Evolutionary conservation across 2,329 filamentous ascomycete genomes (phyloP).

Genomic region (Reticulascus tulasneorum): DNA sequence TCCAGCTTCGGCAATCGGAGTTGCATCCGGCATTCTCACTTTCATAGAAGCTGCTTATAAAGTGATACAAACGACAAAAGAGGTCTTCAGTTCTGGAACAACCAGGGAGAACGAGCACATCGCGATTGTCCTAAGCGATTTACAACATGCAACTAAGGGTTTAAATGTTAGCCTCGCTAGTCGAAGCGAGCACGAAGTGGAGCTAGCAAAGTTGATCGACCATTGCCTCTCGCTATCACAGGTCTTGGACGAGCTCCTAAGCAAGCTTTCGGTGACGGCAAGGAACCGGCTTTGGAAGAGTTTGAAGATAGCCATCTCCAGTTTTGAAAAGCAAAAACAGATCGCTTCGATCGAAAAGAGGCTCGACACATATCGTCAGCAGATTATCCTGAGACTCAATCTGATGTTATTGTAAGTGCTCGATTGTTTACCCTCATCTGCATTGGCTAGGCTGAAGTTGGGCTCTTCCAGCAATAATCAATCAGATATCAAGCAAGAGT

Average conservation of each 20-base stretch:
- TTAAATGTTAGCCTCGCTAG: background rate
- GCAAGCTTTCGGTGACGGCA: background rate
- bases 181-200: background rate
- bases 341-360: slow-evolving; percentile 1
- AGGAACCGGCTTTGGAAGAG: background rate
- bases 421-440: too few relatives aligned
- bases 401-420: slow-evolving; percentile 1
- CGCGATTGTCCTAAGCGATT: slow-evolving; percentile 2
- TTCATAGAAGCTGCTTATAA: too few relatives aligned
- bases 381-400: background rate
- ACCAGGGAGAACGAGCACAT: slow-evolving; percentile 11
- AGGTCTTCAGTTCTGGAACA: too few relatives aligned
- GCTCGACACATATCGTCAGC: slow-evolving; percentile 2
- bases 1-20: too few relatives aligned
- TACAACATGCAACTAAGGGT: slow-evolving; percentile 3
- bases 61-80: too few relatives aligned
- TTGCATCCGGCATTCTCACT: too few relatives aligned
- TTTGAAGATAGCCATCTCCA: background rate
- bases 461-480: too few relatives aligned
- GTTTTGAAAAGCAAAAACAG: slow-evolving; percentile 1
- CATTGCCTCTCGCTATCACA: background rate
- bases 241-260: background rate
- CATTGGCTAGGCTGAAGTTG: too few relatives aligned
- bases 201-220: background rate
- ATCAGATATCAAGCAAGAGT: too few relatives aligned